Conservation (phyloP, 352 stramenopile species). For the Pythium oligandrum region DNA sequence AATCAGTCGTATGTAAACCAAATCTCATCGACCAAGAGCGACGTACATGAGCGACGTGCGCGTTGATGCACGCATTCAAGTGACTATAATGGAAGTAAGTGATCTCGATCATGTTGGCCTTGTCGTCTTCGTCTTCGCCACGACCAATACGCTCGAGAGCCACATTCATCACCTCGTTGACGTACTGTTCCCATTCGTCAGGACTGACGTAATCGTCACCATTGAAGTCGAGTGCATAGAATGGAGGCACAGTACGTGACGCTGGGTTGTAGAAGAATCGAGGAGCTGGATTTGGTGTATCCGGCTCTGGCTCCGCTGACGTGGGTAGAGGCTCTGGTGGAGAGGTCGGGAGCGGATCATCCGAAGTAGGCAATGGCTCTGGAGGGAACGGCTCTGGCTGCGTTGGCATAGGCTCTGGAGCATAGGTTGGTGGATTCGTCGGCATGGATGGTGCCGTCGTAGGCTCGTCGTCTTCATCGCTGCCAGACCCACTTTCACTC, state of each 20-base stretch:
- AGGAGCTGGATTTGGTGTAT: neutral
- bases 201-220: neutral
- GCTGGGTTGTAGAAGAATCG: slow-evolving; percentile 1
- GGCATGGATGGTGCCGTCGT: neutral
- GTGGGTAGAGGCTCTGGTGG: no score
- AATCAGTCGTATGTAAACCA: no score
- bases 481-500: no score
- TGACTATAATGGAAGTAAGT: slow-evolving; percentile 5
- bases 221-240: slow-evolving; percentile 8
- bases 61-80: slow-evolving; percentile 3
- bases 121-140: neutral
- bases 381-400: neutral
- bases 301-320: no score
- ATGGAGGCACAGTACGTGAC: slow-evolving; percentile 2
- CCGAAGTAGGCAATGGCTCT: no score
- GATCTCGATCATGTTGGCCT: neutral
- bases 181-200: slow-evolving; percentile 5
- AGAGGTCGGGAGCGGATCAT: no score
- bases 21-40: no score
- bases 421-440: neutral
- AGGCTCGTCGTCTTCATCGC: no score
- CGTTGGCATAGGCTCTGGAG: neutral
- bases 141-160: neutral
- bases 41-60: neutral
- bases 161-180: neutral